Evolutionary conservation across 768 basidiomycete genomes (phyloP).

Genomic region (Heimioporus sp.): DNA sequence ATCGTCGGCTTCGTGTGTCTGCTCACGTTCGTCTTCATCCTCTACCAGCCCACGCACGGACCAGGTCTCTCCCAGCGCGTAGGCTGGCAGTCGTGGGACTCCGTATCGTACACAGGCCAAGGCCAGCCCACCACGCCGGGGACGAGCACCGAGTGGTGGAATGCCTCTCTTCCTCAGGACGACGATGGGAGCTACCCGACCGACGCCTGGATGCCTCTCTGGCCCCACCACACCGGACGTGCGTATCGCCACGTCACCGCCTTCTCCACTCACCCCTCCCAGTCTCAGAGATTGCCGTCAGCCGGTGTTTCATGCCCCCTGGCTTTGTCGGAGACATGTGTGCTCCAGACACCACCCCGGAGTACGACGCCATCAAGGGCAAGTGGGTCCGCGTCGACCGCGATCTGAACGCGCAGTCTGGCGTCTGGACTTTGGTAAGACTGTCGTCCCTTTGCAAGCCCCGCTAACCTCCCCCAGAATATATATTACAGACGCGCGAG

Average conservation of each 20-base stretch:
- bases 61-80: conserved; percentile 70
- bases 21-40: conserved; percentile 74
- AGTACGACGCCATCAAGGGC: conserved; percentile 72
- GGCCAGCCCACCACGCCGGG: neutral
- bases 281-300: conserved; percentile 83
- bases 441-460: neutral
- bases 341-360: conserved; percentile 61
- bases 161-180: conserved; percentile 20
- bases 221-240: conserved; percentile 30
- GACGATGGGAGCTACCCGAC: conserved; percentile 71
- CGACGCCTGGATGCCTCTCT: conserved; percentile 45
- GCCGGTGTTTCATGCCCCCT: conserved; percentile 65
- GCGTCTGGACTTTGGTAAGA: conserved; percentile 60
- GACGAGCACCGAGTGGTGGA: conserved; percentile 16
- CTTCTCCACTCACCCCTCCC: neutral
- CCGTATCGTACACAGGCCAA: conserved; percentile 38
- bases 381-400: conserved; percentile 89
- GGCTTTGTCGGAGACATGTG: conserved; percentile 58
- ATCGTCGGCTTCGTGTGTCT: conserved; percentile 67
- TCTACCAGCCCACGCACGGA: conserved; percentile 76
- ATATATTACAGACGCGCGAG: conserved; percentile 86
- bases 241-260: neutral
- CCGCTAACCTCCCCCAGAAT: conserved; percentile 35
- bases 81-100: conserved; percentile 90
- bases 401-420: conserved; percentile 71